These are phyloP conservation scores for Chrysanthemum seticuspe DNA, from an alignment of 129 eudicot species.

Conservation along the genomic window DNA sequence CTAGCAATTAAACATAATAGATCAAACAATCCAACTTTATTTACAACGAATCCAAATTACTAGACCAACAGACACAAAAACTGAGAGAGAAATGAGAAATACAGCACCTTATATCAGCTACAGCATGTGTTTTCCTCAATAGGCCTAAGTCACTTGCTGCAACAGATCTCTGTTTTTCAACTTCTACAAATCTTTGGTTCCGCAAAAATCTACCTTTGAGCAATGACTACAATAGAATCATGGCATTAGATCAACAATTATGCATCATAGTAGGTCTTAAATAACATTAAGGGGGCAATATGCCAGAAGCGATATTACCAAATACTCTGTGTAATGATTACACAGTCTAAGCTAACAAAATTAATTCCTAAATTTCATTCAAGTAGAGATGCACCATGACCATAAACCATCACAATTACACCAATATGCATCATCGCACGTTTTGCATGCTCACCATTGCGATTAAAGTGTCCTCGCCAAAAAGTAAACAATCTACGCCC, in stretches of 20 bases:
- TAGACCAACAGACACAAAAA: background rate
- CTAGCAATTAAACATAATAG: conserved; percentile 1
- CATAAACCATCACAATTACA: conserved; percentile 8
- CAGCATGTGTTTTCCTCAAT: conserved; percentile 71
- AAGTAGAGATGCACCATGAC: conserved; percentile 5
- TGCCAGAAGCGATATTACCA: conserved; percentile 2
- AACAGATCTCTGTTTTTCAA: conserved; percentile 44
- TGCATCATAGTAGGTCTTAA: background rate
- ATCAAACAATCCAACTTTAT: background rate
- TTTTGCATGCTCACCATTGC: background rate
- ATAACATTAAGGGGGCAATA: background rate
- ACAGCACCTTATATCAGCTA: conserved; percentile 71
- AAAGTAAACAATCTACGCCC: background rate
- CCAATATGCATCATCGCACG: background rate
- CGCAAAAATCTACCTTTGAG: conserved; percentile 70
- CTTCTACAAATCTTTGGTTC: conserved; percentile 42
- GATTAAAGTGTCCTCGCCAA: background rate
- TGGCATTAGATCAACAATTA: conserved; percentile 23
- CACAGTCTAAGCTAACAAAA: background rate
- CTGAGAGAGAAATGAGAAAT: background rate
- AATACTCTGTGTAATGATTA: background rate
- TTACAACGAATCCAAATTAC: background rate
- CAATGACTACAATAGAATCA: conserved; percentile 47
- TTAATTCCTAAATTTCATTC: background rate
- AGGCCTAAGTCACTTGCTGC: conserved; percentile 75